Evolutionary conservation across 306 rosid species (phyloP), one percentile per base, ranked within the genome.

Genomic region (Dalbergia cochinchinensis): DNA sequence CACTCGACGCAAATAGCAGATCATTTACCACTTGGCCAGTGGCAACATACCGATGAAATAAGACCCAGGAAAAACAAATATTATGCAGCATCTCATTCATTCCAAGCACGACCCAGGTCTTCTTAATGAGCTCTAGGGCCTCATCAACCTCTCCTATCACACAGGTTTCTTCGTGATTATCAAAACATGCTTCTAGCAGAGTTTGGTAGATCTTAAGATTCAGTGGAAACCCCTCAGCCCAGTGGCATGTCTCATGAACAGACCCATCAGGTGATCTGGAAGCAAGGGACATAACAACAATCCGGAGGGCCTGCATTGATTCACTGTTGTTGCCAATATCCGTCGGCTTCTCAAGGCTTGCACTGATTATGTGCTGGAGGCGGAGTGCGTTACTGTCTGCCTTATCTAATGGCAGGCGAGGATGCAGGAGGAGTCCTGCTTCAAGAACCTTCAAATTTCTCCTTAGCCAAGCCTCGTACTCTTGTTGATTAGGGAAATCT

Each of bases 141-240:
- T 93, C 94, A 75, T 93, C 98, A 82, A 87, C 88, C 89, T 91
- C 98, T 88, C 89, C 94, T 66, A 93, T 88, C 48, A 91, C 85
- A 26, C 73, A 74, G 4, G 87, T 87, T 67, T 82, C 87, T 22
- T 93, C 97, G 77, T 81, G 83, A 18, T 86, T 84, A 82, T 89
- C 97, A 80, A 93, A 93, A 82, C 97, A 93, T 31, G 94, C 89
- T 73, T 91, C 94, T 59, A 93, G 78, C 22, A 93, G 90, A 73
- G 85, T 80, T 83, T 89, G 93, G 79, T 93, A 93, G 70, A 91
- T 92, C 85, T 86, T 81, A 65, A 91, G 86, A 79, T 93, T 93
- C 69, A 93, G 80, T 0, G 97, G 97, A 86, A 84, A 84, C 62
- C 97, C 98, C 85, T 93, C 98, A 31, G 92, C 97, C 97, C 98